A percentile compares a stretch with the other conserved stretches of the same genome.
phyloP scores from a whole-genome alignment of 805 yeast species.

The Candida xyloterini region DNA sequence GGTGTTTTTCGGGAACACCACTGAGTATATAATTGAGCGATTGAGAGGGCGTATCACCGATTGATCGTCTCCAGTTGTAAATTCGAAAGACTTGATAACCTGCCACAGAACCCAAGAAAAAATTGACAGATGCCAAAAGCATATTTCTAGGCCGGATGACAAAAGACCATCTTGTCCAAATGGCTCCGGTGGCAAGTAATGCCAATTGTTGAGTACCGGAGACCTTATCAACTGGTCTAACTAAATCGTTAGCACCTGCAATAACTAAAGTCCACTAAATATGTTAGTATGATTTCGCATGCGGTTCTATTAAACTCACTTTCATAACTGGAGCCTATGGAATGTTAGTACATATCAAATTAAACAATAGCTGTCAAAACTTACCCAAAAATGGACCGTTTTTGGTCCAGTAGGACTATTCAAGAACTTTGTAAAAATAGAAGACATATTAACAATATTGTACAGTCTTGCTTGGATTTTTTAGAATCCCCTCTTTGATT shows the following conservation, averaged over 20 bases:
- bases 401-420: conserved; percentile 92
- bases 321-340: conserved; percentile 57
- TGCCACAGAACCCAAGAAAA: conserved; percentile 89
- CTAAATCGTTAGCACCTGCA: conserved; percentile 85
- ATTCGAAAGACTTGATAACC: conserved; percentile 78
- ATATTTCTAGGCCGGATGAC: conserved; percentile 86
- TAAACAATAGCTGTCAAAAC: conserved; percentile 22
- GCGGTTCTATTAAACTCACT: too few species aligned
- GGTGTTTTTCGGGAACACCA: conserved; percentile 34
- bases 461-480: not conserved
- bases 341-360: conserved; percentile 12
- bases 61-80: conserved; percentile 55
- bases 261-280: conserved; percentile 79
- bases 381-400: conserved; percentile 96
- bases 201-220: conserved; percentile 90
- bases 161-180: conserved; percentile 98
- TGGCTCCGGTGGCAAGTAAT: conserved; percentile 83
- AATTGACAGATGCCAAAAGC: conserved; percentile 87
- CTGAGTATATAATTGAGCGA: conserved; percentile 56
- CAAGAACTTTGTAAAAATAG: conserved; percentile 67
- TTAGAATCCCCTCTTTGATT: not conserved
- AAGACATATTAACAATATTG: conserved; percentile 32
- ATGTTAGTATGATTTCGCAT: conserved; percentile 4
- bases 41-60: conserved; percentile 62
- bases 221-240: conserved; percentile 88